Conservation (phyloP, 345 rosid species). For the Citrus reticulata region DNA sequence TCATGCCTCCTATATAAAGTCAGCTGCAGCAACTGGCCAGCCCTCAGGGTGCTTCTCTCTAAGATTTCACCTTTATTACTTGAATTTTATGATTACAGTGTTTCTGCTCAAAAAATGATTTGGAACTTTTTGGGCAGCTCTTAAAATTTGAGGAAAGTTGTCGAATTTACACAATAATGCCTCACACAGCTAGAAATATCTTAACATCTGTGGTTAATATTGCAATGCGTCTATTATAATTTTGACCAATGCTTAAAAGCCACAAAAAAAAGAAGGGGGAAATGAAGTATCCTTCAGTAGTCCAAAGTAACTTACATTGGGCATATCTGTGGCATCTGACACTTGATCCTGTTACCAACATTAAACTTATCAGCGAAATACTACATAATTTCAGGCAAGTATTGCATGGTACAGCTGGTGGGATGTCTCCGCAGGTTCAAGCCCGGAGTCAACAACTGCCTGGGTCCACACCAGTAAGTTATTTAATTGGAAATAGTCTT, state of each 20-base stretch:
- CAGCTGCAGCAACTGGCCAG: constrained; percentile 73
- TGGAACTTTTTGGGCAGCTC: not conserved
- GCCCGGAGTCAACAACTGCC: constrained; percentile 79
- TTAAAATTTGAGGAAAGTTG: not conserved
- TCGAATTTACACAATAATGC: not conserved
- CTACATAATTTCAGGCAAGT: constrained; percentile 71
- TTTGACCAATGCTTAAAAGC: not conserved
- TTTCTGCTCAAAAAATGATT: not conserved
- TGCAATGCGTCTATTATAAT: not conserved
- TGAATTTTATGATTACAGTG: not conserved
- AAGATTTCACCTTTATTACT: constrained; percentile 14
- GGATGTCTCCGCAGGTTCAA: constrained; percentile 90
- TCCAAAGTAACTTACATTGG: not conserved
- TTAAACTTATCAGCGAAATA: not conserved
- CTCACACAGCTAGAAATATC: not conserved
- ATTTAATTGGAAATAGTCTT: not conserved
- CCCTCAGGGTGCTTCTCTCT: constrained; percentile 73
- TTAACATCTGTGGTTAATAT: not conserved
- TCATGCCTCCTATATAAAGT: constrained; percentile 88
- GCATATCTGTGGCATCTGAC: not conserved
- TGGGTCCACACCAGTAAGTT: constrained; percentile 65
- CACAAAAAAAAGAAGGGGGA: not conserved
- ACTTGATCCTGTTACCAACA: not conserved
- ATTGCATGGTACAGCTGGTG: constrained; percentile 78
- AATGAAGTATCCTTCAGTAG: no score